These are phyloP conservation scores for Perkinsela sp. DNA, from an alignment of 208 protist genomes.

Conservation along the genomic window DNA sequence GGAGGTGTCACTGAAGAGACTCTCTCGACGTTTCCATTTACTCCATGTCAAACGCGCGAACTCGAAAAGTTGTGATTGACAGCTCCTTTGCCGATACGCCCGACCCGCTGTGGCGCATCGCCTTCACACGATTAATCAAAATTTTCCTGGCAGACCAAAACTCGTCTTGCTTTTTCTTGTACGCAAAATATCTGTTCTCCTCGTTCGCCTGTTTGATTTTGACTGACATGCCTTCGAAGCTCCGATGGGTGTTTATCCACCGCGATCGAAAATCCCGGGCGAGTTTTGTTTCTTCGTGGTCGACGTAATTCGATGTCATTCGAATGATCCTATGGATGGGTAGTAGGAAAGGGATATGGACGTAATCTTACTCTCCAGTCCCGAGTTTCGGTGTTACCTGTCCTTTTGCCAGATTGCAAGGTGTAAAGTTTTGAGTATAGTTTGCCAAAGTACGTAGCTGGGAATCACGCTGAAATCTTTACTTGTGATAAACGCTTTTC, in stretches of 20 bases:
- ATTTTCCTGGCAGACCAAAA: constrained; percentile 65
- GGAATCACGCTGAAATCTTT: too few relatives aligned
- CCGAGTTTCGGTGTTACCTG: too few relatives aligned
- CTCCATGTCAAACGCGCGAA: not conserved
- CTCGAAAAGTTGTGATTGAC: not conserved
- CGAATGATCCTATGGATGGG: too few relatives aligned
- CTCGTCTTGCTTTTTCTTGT: constrained; percentile 45
- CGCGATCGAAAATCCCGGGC: constrained; percentile 51
- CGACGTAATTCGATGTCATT: constrained; percentile 45
- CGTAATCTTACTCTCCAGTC: too few relatives aligned
- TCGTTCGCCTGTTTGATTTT: constrained; percentile 53
- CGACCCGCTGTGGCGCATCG: constrained; percentile 44
- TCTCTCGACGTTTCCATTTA: too few relatives aligned
- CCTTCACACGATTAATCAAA: constrained; percentile 56
- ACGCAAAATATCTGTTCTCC: constrained; percentile 47
- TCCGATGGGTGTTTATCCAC: constrained; percentile 66
- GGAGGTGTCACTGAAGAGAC: too few relatives aligned
- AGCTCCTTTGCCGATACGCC: not conserved
- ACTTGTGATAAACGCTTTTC: too few relatives aligned
- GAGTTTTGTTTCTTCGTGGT: constrained; percentile 61
- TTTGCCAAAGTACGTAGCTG: too few relatives aligned
- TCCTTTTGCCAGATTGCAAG: too few relatives aligned
- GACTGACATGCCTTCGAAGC: constrained; percentile 52
- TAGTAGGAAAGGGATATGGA: too few relatives aligned
- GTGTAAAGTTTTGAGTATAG: too few relatives aligned